A percentile compares a stretch with the other conserved stretches of the same genome.
Conservation (phyloP, 2,329 filamentous ascomycete genomes). For the Stagonosporopsis cucurbitacearum region DNA sequence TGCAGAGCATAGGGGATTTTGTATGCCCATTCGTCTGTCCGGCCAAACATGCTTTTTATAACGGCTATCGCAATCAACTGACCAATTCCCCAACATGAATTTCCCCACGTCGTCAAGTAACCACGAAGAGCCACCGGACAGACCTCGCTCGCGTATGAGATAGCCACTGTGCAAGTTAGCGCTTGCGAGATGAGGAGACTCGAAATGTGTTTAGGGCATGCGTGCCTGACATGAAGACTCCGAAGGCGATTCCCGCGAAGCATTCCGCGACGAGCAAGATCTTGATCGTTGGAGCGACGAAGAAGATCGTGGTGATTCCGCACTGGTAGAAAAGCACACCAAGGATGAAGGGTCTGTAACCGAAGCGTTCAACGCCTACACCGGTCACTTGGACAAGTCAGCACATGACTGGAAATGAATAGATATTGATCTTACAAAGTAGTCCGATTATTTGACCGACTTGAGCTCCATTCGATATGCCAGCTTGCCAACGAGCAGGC, state of each 20-base stretch:
- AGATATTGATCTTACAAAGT: constrained; percentile 21
- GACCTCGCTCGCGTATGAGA: constrained; percentile 61
- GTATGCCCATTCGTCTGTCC: constrained; percentile 67
- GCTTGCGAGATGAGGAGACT: neutral
- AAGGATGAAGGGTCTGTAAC: constrained; percentile 32
- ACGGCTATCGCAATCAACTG: constrained; percentile 73
- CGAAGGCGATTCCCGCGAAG: constrained; percentile 45
- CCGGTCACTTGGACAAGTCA: constrained; percentile 39
- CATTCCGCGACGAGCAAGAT: constrained; percentile 27
- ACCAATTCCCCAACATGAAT: constrained; percentile 50
- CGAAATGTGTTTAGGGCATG: neutral
- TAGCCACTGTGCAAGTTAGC: constrained; percentile 38
- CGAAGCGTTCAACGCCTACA: constrained; percentile 48
- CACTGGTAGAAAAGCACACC: constrained; percentile 17
- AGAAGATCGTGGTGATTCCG: constrained; percentile 25
- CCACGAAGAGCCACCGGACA: constrained; percentile 71
- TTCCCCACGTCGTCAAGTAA: constrained; percentile 59
- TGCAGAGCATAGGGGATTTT: constrained; percentile 63
- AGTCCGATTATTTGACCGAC: constrained; percentile 50
- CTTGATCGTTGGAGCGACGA: constrained; percentile 25
- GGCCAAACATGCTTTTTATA: constrained; percentile 67
- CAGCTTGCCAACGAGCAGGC: constrained; percentile 52
- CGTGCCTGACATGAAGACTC: constrained; percentile 41
- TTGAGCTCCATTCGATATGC: constrained; percentile 49
- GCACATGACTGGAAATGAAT: neutral